phyloP scores from a whole-genome alignment of 495 filamentous ascomycete genomes.

The Pyrenula massariospora region DNA sequence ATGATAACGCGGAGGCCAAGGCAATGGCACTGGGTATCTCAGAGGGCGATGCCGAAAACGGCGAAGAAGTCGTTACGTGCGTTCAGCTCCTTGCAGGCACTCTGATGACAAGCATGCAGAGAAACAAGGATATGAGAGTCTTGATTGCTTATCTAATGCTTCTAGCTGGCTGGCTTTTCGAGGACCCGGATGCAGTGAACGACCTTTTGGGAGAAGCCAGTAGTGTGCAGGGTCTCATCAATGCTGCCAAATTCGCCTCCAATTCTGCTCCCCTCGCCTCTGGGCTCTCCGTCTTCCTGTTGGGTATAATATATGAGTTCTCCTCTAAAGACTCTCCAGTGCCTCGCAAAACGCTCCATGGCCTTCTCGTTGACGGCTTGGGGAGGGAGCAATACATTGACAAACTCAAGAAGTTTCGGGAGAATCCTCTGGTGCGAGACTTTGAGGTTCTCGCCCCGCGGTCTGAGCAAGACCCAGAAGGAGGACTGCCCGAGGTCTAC shows the following conservation, averaged over 20 bases:
- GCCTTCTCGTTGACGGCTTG: slow-evolving; percentile 66
- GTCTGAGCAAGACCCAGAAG: slow-evolving; percentile 37
- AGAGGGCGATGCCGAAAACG: slow-evolving; percentile 79
- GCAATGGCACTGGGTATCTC: slow-evolving; percentile 65
- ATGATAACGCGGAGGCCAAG: slow-evolving; percentile 72
- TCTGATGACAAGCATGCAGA: slow-evolving; percentile 62
- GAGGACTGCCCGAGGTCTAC: slow-evolving; percentile 67
- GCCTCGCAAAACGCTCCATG: slow-evolving; percentile 68
- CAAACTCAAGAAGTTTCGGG: slow-evolving; percentile 64
- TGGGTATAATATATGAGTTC: slow-evolving; percentile 92
- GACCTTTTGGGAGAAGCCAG: slow-evolving; percentile 94
- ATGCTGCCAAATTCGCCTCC: slow-evolving; percentile 53
- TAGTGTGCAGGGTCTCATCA: slow-evolving; percentile 73
- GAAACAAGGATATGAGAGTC: slow-evolving; percentile 68
- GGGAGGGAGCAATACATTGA: slow-evolving; percentile 85
- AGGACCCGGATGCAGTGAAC: slow-evolving; percentile 82
- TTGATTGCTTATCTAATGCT: slow-evolving; percentile 84
- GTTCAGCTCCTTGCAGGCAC: slow-evolving; percentile 80
- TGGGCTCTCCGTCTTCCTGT: slow-evolving; percentile 70
- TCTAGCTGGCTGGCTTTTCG: slow-evolving; percentile 85
- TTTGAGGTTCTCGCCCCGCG: slow-evolving; percentile 79
- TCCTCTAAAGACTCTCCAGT: slow-evolving; percentile 95
- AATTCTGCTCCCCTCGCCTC: slow-evolving; percentile 53
- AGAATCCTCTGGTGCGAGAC: slow-evolving; percentile 75
- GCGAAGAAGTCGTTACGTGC: slow-evolving; percentile 91